These are phyloP conservation scores for Saccharomyces hybrid DNA, from an alignment of 1,139 yeast species.

Conservation along the genomic window DNA sequence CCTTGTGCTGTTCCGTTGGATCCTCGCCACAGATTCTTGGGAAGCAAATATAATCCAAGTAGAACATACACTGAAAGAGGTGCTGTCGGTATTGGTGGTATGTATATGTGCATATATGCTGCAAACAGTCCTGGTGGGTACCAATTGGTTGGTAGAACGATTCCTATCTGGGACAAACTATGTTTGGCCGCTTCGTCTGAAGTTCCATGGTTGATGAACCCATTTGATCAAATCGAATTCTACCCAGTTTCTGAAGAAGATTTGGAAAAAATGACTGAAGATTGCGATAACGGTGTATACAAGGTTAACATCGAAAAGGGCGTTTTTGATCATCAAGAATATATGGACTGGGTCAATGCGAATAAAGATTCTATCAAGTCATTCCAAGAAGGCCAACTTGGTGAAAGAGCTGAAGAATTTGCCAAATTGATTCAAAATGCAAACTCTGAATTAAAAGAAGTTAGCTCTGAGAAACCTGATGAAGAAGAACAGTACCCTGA, in stretches of 20 bases:
- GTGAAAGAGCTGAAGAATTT: slow-evolving; percentile 78
- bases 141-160: slow-evolving; percentile 91
- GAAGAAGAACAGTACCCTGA: slow-evolving; percentile 57
- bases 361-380: slow-evolving; percentile 65
- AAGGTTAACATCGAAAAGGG: slow-evolving; percentile 66
- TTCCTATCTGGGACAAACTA: slow-evolving; percentile 95
- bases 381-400: slow-evolving; percentile 61
- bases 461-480: slow-evolving; percentile 34
- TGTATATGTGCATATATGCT: slow-evolving; percentile 96
- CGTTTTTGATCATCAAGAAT: slow-evolving; percentile 74
- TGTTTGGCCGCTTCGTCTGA: slow-evolving; percentile 63
- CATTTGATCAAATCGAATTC: slow-evolving; percentile 91
- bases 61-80: slow-evolving; percentile 95
- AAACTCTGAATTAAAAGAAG: slow-evolving; percentile 60
- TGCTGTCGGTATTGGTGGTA: slow-evolving; percentile 95
- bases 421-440: slow-evolving; percentile 75
- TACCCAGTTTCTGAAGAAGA: slow-evolving; percentile 85
- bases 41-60: slow-evolving; percentile 92
- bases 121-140: slow-evolving; percentile 99
- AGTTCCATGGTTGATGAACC: slow-evolving; percentile 82
- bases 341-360: slow-evolving; percentile 68
- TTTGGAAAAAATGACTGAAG: slow-evolving; percentile 61
- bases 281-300: slow-evolving; percentile 75
- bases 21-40: slow-evolving; percentile 87
- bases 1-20: slow-evolving; percentile 98